These are phyloP conservation scores for Guillardia theta DNA, from an alignment of 78 protist genomes.

Conservation along the genomic window DNA sequence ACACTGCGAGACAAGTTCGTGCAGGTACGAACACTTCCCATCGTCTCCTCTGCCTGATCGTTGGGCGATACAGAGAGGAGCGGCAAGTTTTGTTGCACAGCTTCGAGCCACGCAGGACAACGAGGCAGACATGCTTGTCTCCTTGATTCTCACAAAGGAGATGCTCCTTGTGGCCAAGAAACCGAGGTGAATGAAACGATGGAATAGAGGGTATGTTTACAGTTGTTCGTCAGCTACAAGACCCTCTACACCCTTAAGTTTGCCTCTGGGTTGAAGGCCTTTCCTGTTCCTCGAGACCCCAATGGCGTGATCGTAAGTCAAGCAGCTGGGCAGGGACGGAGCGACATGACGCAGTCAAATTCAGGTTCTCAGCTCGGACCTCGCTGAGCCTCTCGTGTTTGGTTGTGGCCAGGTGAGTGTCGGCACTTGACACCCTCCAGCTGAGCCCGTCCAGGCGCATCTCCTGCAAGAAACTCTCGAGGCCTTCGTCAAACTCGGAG, in stretches of 20 bases:
- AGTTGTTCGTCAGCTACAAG: slow-evolving; percentile 25
- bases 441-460: not conserved
- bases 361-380: slow-evolving; percentile 23
- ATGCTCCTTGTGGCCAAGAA: slow-evolving; percentile 36
- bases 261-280: slow-evolving; percentile 12
- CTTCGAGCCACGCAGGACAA: slow-evolving; percentile 28
- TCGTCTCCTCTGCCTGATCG: no score
- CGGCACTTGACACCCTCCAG: not conserved
- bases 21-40: no score
- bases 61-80: slow-evolving; percentile 2
- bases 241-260: not conserved
- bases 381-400: slow-evolving; percentile 9
- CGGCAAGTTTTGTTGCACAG: slow-evolving; percentile 26
- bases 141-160: slow-evolving; percentile 23
- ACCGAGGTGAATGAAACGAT: no score
- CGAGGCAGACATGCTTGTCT: slow-evolving; percentile 25
- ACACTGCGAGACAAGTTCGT: not conserved
- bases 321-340: no score
- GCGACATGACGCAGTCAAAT: no score
- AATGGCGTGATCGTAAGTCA: slow-evolving; percentile 21
- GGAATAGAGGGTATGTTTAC: no score
- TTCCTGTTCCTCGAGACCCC: not conserved
- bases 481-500: not conserved
- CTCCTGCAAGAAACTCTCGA: not conserved
- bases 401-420: not conserved